Percentiles rank a stretch among this genome's conserved stretches.
These are phyloP conservation scores for Ogataea henricii DNA, from an alignment of 805 yeast genomes.

Conservation along the genomic window DNA sequence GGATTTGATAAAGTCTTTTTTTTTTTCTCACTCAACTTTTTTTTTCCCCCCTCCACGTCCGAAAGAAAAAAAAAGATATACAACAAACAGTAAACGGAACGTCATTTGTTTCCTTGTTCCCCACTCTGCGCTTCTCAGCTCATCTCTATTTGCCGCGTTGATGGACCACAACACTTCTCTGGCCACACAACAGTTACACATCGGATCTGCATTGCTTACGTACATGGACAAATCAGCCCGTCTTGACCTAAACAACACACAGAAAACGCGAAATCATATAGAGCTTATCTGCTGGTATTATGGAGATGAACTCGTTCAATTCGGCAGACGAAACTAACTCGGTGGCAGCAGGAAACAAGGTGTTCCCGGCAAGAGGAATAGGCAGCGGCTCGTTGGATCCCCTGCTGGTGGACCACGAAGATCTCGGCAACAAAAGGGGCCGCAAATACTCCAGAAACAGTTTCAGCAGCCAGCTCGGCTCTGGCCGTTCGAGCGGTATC, in stretches of 20 bases:
- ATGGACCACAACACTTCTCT: background rate
- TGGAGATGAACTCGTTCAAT: constrained; percentile 5
- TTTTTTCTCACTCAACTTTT: background rate
- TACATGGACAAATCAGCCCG: background rate
- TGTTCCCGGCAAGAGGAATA: background rate
- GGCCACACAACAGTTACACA: background rate
- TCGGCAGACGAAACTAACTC: background rate
- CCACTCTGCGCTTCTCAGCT: background rate
- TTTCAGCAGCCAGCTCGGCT: constrained; percentile 1
- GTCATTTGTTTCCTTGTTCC: background rate
- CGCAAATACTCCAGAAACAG: constrained; percentile 9
- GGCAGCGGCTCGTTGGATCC: constrained; percentile 4
- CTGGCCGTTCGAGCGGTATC: background rate
- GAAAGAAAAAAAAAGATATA: background rate
- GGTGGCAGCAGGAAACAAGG: background rate
- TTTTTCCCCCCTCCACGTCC: background rate
- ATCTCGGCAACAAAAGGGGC: background rate
- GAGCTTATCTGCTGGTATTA: background rate
- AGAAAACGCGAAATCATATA: background rate
- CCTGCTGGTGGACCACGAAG: constrained; percentile 4
- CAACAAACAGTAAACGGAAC: background rate
- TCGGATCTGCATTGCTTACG: background rate
- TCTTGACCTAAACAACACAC: background rate
- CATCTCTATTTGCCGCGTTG: no score
- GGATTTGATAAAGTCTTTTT: background rate